Evolutionary conservation across 2,329 filamentous ascomycete species (phyloP).

Genomic region (Neopestalotiopsis sp.): DNA sequence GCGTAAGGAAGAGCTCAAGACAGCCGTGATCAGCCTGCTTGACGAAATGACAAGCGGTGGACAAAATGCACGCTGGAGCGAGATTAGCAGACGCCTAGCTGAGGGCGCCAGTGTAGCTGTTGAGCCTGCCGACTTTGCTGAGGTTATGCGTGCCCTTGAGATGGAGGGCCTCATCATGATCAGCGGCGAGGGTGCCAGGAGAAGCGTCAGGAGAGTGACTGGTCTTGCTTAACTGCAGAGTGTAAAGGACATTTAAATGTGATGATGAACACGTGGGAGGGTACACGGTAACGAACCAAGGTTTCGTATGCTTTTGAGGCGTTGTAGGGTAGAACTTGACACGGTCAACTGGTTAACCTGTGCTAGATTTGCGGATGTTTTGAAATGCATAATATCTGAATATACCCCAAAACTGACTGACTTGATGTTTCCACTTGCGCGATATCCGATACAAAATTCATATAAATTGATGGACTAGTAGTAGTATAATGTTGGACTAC

Average conservation of each 20-base stretch:
- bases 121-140: conserved; percentile 80
- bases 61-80: conserved; percentile 75
- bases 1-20: conserved; percentile 83
- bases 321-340: conserved; percentile 5
- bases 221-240: conserved; percentile 42
- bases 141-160: conserved; percentile 80
- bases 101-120: conserved; percentile 75
- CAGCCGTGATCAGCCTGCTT: conserved; percentile 72
- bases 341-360: background rate
- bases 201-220: conserved; percentile 78
- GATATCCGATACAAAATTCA: background rate
- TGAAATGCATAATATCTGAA: background rate
- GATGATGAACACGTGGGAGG: background rate
- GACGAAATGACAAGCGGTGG: conserved; percentile 79
- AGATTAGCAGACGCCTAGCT: conserved; percentile 73
- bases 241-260: background rate
- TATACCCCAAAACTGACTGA: background rate
- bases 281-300: conserved; percentile 2
- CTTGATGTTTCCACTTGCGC: background rate
- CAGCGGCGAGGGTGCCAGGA: conserved; percentile 82
- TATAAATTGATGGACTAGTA: background rate
- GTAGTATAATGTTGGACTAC: background rate
- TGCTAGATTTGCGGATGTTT: background rate
- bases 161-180: conserved; percentile 83
- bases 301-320: conserved; percentile 2